Conservation (phyloP, 352 stramenopile genomes). For the Blastocystis sp. region DNA sequence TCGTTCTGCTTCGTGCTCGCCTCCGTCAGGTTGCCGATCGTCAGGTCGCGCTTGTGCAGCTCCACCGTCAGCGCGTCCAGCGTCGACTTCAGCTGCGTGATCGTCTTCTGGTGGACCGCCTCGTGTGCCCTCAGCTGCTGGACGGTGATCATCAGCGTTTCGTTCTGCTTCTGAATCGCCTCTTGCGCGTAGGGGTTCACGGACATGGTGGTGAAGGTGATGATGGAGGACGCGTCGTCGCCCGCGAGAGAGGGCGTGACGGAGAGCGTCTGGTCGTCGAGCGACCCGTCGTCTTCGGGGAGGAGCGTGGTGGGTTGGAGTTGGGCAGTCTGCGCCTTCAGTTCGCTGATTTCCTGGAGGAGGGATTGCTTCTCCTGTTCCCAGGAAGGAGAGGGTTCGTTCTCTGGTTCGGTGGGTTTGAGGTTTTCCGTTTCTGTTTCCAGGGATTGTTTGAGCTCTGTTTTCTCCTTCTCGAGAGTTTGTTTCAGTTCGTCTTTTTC, state of each 20-base stretch:
- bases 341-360: background rate
- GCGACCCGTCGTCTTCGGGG: background rate
- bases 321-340: constrained; percentile 7
- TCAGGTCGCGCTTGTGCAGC: constrained; percentile 9
- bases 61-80: constrained; percentile 19
- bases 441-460: too few relatives aligned
- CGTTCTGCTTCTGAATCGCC: constrained; percentile 57
- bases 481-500: background rate
- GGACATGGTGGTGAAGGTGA: constrained; percentile 59
- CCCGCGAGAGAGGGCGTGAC: background rate
- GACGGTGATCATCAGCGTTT: constrained; percentile 4
- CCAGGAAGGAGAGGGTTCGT: background rate
- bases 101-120: background rate
- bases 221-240: constrained; percentile 15
- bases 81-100: background rate
- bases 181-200: constrained; percentile 48
- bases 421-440: background rate
- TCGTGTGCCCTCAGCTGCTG: constrained; percentile 5
- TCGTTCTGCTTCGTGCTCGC: constrained; percentile 4
- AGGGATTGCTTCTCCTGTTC: background rate
- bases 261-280: background rate
- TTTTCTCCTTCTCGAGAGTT: background rate
- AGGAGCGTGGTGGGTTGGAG: background rate
- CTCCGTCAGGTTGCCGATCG: background rate
- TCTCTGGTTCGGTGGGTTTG: too few relatives aligned